Conservation (phyloP, 2,329 filamentous ascomycete species). For the Colletotrichum sojae region DNA sequence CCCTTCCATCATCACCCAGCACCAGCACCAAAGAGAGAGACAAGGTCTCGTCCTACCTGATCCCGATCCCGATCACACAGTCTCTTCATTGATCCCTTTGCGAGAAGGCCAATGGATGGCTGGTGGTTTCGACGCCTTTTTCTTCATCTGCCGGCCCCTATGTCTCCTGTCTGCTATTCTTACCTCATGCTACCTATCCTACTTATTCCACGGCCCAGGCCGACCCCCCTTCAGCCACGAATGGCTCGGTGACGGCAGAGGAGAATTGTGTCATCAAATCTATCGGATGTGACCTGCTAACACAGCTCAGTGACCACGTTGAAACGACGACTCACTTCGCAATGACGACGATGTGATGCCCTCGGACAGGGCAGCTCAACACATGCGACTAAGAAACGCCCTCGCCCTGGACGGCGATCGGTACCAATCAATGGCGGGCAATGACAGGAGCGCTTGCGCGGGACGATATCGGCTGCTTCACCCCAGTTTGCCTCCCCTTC, state of each 20-base stretch:
- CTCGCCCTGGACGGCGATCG: slow-evolving; percentile 34
- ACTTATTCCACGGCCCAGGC: slow-evolving; percentile 9
- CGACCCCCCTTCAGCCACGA: slow-evolving; percentile 8
- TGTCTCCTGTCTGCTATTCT: no score
- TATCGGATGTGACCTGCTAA: slow-evolving; percentile 22
- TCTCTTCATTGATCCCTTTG: background rate
- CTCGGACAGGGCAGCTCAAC: slow-evolving; percentile 18
- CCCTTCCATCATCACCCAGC: slow-evolving; percentile 28
- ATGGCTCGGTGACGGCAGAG: background rate
- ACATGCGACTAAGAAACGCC: slow-evolving; percentile 19
- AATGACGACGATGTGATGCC: slow-evolving; percentile 17
- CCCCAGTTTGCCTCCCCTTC: slow-evolving; percentile 5
- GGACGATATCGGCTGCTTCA: slow-evolving; percentile 17
- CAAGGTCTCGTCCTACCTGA: slow-evolving; percentile 36
- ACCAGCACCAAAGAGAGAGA: slow-evolving; percentile 7
- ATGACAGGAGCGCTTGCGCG: slow-evolving; percentile 21
- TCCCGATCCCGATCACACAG: slow-evolving; percentile 25
- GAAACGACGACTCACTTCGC: slow-evolving; percentile 18
- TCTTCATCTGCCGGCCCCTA: background rate
- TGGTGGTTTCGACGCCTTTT: background rate
- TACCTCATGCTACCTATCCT: background rate
- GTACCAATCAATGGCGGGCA: slow-evolving; percentile 18
- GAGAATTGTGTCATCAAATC: background rate
- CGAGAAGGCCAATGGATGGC: background rate
- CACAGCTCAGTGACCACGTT: slow-evolving; percentile 15